Evolutionary conservation across 805 yeast species (phyloP), one percentile per base, ranked within the genome.

Genomic region (Yamadazyma nakazawae): DNA sequence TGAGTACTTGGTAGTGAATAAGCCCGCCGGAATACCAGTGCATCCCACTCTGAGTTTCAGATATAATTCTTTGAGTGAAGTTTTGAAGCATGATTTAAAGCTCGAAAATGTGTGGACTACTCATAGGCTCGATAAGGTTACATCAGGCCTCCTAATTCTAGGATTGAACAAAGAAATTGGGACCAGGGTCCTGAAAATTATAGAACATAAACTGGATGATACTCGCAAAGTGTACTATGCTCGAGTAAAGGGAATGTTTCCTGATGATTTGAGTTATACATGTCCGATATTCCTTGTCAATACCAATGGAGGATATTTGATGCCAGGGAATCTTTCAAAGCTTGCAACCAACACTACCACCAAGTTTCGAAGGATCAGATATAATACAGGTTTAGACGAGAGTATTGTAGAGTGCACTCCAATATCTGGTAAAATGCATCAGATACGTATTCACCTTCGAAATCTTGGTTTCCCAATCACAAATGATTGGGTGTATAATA

Each of bases 401-500:
- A 75, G 80, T 51, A 57, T 79, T 1, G 79, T 80, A 1, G 46
- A 56, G 46, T 80, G 84, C 51, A 58, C 56, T 36, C 83, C 84
- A 0, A 48, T 73, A 6, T 75, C 82, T 0, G 84, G 84, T 0
- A 65, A 75, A 50, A 77, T 77, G 58, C 84, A 80, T 59, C 84
- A 80, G 57, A 78, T 80, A 21, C 62, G 84, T 11, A 76, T 80
- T 5, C 84, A 80, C 57, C 58, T 80, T 11, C 58, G 81, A 18
- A 73, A 77, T 51, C 41, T 79, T 50, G 97, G 97, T 0, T 78
- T 72, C 59, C 97, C 98, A 0, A 92, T 92, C 39, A 89, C 87
- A 2, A 91, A 92, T 61, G 99, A 92, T 63, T 61, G 58, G 24
- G 54, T 62, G 11, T 72, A 72, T 49, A 61, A 64, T 42, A 59